A percentile compares a stretch with the other conserved stretches of the same genome.
These are phyloP conservation scores for Cadophora sp. DNA, from an alignment of 2,329 filamentous ascomycete genomes.

Conservation along the genomic window DNA sequence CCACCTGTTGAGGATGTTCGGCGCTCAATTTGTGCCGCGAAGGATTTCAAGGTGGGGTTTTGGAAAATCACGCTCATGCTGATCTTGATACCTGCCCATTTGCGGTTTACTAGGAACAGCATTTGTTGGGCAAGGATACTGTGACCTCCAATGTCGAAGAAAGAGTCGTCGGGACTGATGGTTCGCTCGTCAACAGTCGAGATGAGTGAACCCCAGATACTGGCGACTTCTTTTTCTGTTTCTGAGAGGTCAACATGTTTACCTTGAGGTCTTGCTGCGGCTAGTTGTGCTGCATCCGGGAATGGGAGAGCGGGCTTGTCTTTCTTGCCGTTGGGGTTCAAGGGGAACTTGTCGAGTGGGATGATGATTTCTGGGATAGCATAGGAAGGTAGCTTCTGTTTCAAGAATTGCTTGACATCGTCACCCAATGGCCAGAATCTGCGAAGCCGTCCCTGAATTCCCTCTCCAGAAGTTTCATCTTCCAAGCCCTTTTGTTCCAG, in stretches of 20 bases:
- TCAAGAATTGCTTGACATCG: slow-evolving; percentile 69
- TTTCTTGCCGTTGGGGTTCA: slow-evolving; percentile 89
- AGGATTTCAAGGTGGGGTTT: slow-evolving; percentile 62
- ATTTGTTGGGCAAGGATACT: slow-evolving; percentile 83
- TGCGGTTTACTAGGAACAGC: slow-evolving; percentile 71
- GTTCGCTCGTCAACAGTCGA: slow-evolving; percentile 70
- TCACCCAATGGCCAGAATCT: slow-evolving; percentile 55
- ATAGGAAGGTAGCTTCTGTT: slow-evolving; percentile 74
- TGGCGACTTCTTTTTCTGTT: slow-evolving; percentile 72
- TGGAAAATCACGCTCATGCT: slow-evolving; percentile 75
- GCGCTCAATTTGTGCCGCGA: slow-evolving; percentile 60
- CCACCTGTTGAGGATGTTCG: slow-evolving; percentile 40
- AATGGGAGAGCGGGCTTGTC: slow-evolving; percentile 82
- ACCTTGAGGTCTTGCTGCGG: slow-evolving; percentile 57
- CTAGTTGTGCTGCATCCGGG: slow-evolving; percentile 74
- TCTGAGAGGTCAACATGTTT: slow-evolving; percentile 53
- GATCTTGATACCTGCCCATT: slow-evolving; percentile 68
- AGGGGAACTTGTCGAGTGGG: slow-evolving; percentile 72
- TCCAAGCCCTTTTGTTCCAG: slow-evolving; percentile 63
- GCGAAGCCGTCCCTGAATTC: slow-evolving; percentile 44
- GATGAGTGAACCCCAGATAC: slow-evolving; percentile 77
- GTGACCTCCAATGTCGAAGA: slow-evolving; percentile 84
- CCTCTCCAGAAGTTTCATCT: slow-evolving; percentile 52
- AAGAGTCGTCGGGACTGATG: slow-evolving; percentile 66
- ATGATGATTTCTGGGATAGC: slow-evolving; percentile 79